Conservation (phyloP, 805 yeast species). For the Candida silvatica region DNA sequence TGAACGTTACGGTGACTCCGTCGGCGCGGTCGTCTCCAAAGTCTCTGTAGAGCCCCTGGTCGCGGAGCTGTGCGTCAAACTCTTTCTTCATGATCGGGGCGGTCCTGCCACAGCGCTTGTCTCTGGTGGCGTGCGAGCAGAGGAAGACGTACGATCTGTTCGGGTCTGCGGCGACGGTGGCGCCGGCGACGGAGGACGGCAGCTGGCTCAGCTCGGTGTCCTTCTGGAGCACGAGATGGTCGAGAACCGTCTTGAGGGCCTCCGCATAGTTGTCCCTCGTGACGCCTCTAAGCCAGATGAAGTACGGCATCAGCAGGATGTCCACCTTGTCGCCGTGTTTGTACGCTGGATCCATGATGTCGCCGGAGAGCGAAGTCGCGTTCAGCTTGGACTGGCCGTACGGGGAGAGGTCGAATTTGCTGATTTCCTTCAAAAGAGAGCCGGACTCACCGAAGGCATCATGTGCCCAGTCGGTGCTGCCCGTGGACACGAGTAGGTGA, state of each 20-base stretch:
- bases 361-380: slow-evolving; percentile 13
- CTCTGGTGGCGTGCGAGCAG: slow-evolving; percentile 89
- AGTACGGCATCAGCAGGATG: slow-evolving; percentile 63
- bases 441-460: slow-evolving; percentile 45
- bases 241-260: slow-evolving; percentile 37
- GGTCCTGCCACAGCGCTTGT: slow-evolving; percentile 87
- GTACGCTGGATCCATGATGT: slow-evolving; percentile 23
- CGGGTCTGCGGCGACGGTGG: slow-evolving; percentile 28
- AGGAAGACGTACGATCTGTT: slow-evolving; percentile 50
- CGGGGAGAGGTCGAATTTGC: slow-evolving; percentile 13
- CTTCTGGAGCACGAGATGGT: slow-evolving; percentile 24
- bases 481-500: slow-evolving; percentile 79
- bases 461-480: slow-evolving; percentile 76
- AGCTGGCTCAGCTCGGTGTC: slow-evolving; percentile 3
- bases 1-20: slow-evolving; percentile 63
- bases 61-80: slow-evolving; percentile 64
- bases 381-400: slow-evolving; percentile 16
- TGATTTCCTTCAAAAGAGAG: slow-evolving; percentile 18
- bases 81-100: slow-evolving; percentile 85
- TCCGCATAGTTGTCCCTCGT: slow-evolving; percentile 31
- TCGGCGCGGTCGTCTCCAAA: slow-evolving; percentile 62
- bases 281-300: slow-evolving; percentile 56
- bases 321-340: slow-evolving; percentile 41
- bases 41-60: slow-evolving; percentile 68
- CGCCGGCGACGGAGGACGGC: slow-evolving; percentile 20